phyloP scores from a whole-genome alignment of 768 basidiomycete genomes.

The Clavaria fumosa region DNA sequence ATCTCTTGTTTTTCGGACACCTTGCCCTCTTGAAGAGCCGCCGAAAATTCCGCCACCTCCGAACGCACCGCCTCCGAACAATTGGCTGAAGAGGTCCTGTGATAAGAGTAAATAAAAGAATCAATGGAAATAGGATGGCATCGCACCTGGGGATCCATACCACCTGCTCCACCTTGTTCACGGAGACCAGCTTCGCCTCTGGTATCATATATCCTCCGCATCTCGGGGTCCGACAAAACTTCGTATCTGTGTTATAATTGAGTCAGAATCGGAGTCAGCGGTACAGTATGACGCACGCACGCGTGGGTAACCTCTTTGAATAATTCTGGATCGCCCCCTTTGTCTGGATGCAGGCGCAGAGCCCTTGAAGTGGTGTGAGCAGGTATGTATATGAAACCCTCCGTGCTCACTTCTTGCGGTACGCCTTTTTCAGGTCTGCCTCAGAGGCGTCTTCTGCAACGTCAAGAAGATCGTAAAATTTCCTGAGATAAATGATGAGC shows the following conservation, averaged over 20 bases:
- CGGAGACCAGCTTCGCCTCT: conserved; percentile 85
- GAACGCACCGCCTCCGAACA: conserved; percentile 56
- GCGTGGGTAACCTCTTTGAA: conserved; percentile 98
- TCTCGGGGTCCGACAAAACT: conserved; percentile 78
- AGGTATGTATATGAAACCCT: conserved; percentile 5
- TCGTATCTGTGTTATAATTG: conserved; percentile 50
- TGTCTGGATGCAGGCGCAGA: conserved; percentile 77
- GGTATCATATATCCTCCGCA: conserved; percentile 70
- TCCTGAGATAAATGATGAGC: conserved; percentile 26
- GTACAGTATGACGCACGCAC: conserved; percentile 32
- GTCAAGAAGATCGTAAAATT: conserved; percentile 89
- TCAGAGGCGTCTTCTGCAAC: conserved; percentile 68
- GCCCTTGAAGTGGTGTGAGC: conserved; percentile 33
- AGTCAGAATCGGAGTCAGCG: conserved; percentile 1
- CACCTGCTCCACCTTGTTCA: conserved; percentile 80
- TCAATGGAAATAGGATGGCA: not conserved
- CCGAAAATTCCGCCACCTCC: conserved; percentile 69
- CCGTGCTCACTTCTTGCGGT: conserved; percentile 67
- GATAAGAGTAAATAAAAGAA: conserved; percentile 7
- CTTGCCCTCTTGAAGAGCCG: conserved; percentile 48
- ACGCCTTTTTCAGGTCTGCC: conserved; percentile 83
- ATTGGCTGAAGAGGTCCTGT: conserved; percentile 90
- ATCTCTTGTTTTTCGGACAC: conserved; percentile 83
- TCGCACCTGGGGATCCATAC: conserved; percentile 89
- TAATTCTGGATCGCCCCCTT: conserved; percentile 88